Evolutionary conservation across 208 protist genomes (phyloP).

Genomic region (Entamoeba invadens): DNA sequence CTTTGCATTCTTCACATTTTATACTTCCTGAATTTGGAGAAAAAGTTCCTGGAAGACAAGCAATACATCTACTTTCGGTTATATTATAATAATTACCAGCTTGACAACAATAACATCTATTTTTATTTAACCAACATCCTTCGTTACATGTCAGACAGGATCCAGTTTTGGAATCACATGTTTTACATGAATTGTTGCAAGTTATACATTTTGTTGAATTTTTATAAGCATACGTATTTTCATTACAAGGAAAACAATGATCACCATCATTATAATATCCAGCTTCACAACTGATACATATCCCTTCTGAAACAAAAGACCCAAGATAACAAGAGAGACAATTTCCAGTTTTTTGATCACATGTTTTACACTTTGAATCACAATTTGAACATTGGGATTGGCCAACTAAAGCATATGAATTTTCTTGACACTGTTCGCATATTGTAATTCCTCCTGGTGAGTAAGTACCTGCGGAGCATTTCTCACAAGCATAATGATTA

Average conservation of each 20-base stretch:
- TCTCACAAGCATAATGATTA: not conserved
- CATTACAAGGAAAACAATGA: not conserved
- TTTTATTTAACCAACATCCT: not conserved
- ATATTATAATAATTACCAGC: not conserved
- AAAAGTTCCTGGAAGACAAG: not conserved
- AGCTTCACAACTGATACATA: not conserved
- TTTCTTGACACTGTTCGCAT: not conserved
- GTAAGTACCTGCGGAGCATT: not conserved
- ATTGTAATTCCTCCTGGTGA: not conserved
- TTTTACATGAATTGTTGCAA: not conserved
- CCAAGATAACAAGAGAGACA: too few species aligned
- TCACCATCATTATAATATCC: not conserved
- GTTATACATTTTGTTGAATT: not conserved
- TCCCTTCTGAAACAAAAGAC: too few species aligned
- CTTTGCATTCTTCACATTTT: not conserved
- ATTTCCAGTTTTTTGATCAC: too few species aligned
- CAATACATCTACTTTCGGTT: not conserved
- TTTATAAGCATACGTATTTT: not conserved
- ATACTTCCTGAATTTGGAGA: not conserved
- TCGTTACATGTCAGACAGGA: not conserved
- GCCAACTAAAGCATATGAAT: too few species aligned
- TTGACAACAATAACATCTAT: not conserved
- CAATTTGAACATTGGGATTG: not conserved
- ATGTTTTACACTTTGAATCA: not conserved
- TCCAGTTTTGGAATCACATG: not conserved